These are phyloP conservation scores for Aethionema arabicum DNA, from an alignment of 345 rosid genomes.

Conservation along the genomic window DNA sequence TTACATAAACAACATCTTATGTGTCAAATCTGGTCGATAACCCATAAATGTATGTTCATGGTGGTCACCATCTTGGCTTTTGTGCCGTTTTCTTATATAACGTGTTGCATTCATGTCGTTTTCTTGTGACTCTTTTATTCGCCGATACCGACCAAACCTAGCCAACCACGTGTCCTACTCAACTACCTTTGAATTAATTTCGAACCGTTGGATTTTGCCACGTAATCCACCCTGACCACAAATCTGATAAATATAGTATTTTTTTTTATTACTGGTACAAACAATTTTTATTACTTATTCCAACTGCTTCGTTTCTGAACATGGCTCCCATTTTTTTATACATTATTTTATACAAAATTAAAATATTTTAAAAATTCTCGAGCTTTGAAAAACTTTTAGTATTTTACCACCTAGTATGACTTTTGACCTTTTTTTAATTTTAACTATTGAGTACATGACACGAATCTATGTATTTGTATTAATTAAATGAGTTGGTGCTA, in stretches of 20 bases:
- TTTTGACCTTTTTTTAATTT: conserved; percentile 28
- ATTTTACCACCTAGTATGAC: conserved; percentile 13
- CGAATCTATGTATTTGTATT: conserved; percentile 22
- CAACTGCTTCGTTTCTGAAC: conserved; percentile 35
- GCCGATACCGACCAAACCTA: conserved; percentile 22
- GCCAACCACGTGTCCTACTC: conserved; percentile 37
- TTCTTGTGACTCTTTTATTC: background rate
- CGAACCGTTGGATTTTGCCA: conserved; percentile 24
- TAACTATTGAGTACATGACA: conserved; percentile 15
- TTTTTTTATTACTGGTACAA: conserved; percentile 10
- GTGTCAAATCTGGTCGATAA: conserved; percentile 2
- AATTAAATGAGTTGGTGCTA: conserved; percentile 24
- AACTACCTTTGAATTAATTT: background rate
- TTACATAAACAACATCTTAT: conserved; percentile 18
- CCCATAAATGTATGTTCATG: conserved; percentile 17
- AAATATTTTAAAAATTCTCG: too few relatives aligned
- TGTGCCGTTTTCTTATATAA: conserved; percentile 23
- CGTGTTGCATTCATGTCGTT: conserved; percentile 32
- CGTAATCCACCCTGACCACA: conserved; percentile 8
- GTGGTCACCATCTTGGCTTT: background rate
- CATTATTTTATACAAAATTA: too few relatives aligned
- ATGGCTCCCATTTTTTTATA: conserved; percentile 29
- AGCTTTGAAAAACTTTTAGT: too few relatives aligned
- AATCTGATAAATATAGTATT: background rate
- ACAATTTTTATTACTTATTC: conserved; percentile 29